Evolutionary conservation across 768 basidiomycete species (phyloP).

Genomic region (Ephemerocybe angulata): DNA sequence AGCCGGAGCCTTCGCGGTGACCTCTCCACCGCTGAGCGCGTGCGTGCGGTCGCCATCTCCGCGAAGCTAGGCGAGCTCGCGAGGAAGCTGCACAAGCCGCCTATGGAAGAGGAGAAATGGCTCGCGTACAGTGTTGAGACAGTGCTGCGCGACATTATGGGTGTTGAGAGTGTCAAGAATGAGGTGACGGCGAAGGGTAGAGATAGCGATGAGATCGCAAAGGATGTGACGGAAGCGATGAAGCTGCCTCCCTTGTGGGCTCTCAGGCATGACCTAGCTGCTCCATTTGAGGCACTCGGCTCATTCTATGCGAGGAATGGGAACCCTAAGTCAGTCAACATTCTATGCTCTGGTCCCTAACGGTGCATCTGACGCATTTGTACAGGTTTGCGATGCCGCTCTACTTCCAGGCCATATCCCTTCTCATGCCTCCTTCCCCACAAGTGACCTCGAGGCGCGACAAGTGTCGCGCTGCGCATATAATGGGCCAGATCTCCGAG

Average conservation of each 20-base stretch:
- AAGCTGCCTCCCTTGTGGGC: conserved; percentile 62
- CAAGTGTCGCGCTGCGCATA: conserved; percentile 52
- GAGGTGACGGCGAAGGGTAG: conserved; percentile 6
- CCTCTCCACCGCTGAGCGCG: background rate
- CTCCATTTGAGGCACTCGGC: conserved; percentile 66
- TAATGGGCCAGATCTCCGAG: conserved; percentile 45
- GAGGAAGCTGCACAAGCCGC: conserved; percentile 24
- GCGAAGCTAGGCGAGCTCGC: conserved; percentile 44
- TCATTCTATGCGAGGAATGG: conserved; percentile 55
- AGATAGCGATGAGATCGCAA: conserved; percentile 15
- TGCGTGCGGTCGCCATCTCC: conserved; percentile 37
- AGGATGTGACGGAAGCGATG: conserved; percentile 45
- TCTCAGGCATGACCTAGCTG: conserved; percentile 54
- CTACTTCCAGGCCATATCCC: conserved; percentile 61
- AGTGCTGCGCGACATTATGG: conserved; percentile 32
- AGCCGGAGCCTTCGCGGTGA: background rate
- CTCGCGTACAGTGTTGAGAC: conserved; percentile 39
- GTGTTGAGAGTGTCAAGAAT: conserved; percentile 14
- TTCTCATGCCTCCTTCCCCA: conserved; percentile 50
- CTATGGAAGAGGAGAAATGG: conserved; percentile 37
- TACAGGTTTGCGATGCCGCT: conserved; percentile 59
- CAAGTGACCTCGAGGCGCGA: conserved; percentile 40
- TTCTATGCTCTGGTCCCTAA: background rate
- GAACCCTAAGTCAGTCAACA: conserved; percentile 48
- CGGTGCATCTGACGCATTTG: conserved; percentile 3